These are phyloP conservation scores for Chenopodium berlandieri DNA, from an alignment of 148 eudicot species.

Conservation along the genomic window DNA sequence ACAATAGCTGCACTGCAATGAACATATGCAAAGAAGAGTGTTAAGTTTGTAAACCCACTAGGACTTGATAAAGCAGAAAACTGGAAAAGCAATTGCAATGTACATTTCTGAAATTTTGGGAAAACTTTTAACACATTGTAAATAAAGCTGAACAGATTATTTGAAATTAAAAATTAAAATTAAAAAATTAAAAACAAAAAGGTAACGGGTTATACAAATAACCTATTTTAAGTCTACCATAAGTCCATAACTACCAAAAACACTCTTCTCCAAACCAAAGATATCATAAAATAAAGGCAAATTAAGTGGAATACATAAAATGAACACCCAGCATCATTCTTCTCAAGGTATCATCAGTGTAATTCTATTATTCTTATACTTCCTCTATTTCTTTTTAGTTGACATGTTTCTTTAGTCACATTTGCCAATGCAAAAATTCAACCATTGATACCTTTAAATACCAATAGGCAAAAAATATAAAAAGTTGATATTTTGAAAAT, in stretches of 20 bases:
- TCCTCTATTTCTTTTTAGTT: too few species aligned
- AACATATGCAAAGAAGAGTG: conserved; percentile 45
- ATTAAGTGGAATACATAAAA: too few species aligned
- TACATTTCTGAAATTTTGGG: not conserved
- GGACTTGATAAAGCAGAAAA: conserved; percentile 39
- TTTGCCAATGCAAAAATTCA: too few species aligned
- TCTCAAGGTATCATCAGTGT: too few species aligned
- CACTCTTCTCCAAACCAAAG: not conserved
- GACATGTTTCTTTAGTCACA: too few species aligned
- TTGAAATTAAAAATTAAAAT: too few species aligned
- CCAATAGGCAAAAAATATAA: too few species aligned
- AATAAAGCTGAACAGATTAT: not conserved
- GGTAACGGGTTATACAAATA: not conserved
- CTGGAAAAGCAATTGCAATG: conserved; percentile 15
- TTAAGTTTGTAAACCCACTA: conserved; percentile 39
- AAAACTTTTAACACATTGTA: not conserved
- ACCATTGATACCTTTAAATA: too few species aligned
- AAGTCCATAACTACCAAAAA: not conserved
- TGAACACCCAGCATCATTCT: not conserved
- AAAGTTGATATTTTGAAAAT: too few species aligned
- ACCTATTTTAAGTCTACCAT: not conserved
- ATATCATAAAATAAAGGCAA: too few species aligned
- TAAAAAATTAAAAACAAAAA: too few species aligned
- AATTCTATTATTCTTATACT: too few species aligned
- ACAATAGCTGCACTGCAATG: conserved; percentile 89